Conservation (phyloP, 805 yeast genomes). For the Wickerhamiella australiensis region DNA sequence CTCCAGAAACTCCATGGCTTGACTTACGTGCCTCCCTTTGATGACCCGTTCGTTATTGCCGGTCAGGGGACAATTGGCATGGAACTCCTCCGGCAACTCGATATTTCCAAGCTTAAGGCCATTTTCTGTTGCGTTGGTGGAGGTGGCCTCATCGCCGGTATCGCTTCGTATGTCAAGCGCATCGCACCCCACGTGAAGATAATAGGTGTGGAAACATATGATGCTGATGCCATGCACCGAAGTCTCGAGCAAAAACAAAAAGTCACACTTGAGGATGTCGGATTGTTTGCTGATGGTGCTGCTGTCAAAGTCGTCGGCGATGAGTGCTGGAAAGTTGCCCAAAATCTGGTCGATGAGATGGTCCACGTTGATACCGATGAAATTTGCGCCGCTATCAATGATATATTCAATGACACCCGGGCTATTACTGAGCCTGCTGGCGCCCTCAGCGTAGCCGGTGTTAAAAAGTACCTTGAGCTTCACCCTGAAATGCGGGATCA, state of each 20-base stretch:
- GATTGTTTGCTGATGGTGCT: conserved; percentile 97
- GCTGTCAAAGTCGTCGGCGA: conserved; percentile 85
- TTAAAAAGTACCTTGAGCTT: conserved; percentile 58
- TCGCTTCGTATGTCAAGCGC: conserved; percentile 80
- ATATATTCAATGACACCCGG: conserved; percentile 90
- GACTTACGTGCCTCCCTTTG: conserved; percentile 94
- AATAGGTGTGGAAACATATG: conserved; percentile 91
- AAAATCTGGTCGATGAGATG: conserved; percentile 76
- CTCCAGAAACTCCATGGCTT: conserved; percentile 56
- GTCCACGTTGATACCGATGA: conserved; percentile 82
- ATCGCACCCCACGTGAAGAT: conserved; percentile 95
- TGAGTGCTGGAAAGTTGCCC: conserved; percentile 76
- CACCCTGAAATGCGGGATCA: conserved; percentile 37
- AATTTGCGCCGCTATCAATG: conserved; percentile 93
- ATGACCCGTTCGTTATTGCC: conserved; percentile 95
- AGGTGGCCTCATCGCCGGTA: conserved; percentile 89
- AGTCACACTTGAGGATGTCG: conserved; percentile 56
- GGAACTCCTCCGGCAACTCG: conserved; percentile 81
- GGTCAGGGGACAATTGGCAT: conserved; percentile 97
- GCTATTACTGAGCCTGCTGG: conserved; percentile 94
- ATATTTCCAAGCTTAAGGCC: conserved; percentile 64
- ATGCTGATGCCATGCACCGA: conserved; percentile 83
- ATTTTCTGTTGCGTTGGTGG: conserved; percentile 94
- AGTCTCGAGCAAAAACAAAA: conserved; percentile 48
- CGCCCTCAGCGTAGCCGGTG: conserved; percentile 90